Conservation (phyloP, 169 alveolate genomes). For the Blepharisma undulans region DNA sequence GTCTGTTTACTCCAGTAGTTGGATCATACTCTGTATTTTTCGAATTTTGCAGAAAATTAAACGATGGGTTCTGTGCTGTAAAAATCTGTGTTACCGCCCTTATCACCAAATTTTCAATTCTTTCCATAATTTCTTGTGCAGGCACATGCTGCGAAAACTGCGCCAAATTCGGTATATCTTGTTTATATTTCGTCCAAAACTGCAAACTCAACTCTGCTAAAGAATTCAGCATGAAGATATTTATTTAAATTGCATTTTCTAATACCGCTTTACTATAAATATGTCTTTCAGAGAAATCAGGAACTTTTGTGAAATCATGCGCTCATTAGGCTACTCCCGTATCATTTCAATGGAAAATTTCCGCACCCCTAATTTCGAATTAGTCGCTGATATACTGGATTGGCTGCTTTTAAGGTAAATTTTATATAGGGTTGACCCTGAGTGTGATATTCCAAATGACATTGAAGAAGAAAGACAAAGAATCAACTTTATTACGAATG, state of each 20-base stretch:
- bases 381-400: conserved; percentile 85
- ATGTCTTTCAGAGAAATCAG: conserved; percentile 91
- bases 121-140: neutral
- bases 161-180: neutral
- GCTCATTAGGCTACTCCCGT: conserved; percentile 87
- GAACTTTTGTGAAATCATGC: conserved; percentile 90
- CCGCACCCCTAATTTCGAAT: conserved; percentile 86
- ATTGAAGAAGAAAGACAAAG: conserved; percentile 88
- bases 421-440: conserved; percentile 74
- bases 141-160: neutral
- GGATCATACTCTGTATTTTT: neutral
- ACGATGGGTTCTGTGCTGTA: neutral
- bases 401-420: conserved; percentile 78
- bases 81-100: neutral
- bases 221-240: neutral
- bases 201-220: neutral
- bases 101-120: neutral
- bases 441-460: conserved; percentile 82
- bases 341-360: conserved; percentile 86
- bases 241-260: neutral
- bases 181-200: neutral
- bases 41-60: neutral
- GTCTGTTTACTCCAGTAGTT: neutral
- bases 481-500: conserved; percentile 81
- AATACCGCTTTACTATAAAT: conserved; percentile 12